Conservation (phyloP, 2,329 filamentous ascomycete genomes). For the Lachnum nothofagi region DNA sequence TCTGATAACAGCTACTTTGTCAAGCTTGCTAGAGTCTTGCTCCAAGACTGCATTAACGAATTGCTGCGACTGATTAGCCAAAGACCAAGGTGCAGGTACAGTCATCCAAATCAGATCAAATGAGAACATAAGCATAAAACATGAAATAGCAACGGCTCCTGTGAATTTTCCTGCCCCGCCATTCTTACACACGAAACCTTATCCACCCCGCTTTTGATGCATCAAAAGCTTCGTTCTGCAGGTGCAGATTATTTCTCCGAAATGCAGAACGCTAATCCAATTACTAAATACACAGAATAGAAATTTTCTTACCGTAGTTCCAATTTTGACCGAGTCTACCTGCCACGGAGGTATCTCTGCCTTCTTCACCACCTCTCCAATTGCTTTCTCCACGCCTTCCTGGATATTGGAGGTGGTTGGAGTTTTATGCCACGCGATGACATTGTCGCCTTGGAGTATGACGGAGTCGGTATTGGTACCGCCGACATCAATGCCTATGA, state of each 20-base stretch:
- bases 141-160: background rate
- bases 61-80: conserved; percentile 29
- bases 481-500: conserved; percentile 48
- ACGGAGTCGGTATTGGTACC: conserved; percentile 50
- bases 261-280: background rate
- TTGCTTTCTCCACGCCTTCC: conserved; percentile 44
- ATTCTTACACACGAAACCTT: background rate
- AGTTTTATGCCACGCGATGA: conserved; percentile 43
- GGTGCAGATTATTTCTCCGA: background rate
- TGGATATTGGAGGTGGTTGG: conserved; percentile 48
- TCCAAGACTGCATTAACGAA: conserved; percentile 49
- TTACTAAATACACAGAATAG: background rate
- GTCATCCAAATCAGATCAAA: background rate
- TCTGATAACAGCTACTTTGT: conserved; percentile 48
- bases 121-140: background rate
- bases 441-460: conserved; percentile 24
- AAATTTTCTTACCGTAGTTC: conserved; percentile 30
- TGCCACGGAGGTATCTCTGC: conserved; percentile 36
- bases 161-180: no score
- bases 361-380: conserved; percentile 38
- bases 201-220: no score
- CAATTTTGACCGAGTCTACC: conserved; percentile 46
- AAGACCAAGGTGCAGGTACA: no score
- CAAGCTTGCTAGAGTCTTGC: conserved; percentile 44
- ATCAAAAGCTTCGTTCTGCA: background rate